These are phyloP conservation scores for Penicillium sp. DNA, from an alignment of 2,329 filamentous ascomycete species.

Conservation along the genomic window DNA sequence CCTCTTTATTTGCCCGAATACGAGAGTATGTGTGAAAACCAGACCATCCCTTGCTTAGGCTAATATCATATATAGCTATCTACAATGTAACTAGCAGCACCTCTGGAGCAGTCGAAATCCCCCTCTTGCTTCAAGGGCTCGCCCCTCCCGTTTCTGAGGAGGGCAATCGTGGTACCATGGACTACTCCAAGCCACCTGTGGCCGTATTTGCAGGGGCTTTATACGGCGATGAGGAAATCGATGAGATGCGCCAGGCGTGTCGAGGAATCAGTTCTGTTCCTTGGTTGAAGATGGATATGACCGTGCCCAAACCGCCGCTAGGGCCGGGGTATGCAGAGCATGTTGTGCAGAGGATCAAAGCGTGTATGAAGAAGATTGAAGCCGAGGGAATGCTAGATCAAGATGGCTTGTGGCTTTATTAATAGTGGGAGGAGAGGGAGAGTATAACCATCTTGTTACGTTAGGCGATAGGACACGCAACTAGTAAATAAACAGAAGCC, in stretches of 20 bases:
- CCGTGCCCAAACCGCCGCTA: neutral
- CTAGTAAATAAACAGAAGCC: no score
- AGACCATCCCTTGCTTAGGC: neutral
- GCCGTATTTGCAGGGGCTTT: neutral
- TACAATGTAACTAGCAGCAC: neutral
- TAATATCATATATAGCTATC: neutral
- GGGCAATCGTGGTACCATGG: neutral
- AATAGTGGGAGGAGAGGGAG: no score
- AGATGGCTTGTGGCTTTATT: neutral
- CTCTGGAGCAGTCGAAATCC: neutral
- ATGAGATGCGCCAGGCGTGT: neutral
- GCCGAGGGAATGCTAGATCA: neutral
- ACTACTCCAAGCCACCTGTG: neutral
- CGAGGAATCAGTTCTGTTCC: neutral
- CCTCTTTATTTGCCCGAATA: neutral
- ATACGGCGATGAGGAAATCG: neutral
- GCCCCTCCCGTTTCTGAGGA: neutral
- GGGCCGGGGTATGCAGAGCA: neutral
- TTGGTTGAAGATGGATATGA: neutral
- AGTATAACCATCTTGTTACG: no score
- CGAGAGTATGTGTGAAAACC: neutral
- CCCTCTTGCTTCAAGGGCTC: neutral
- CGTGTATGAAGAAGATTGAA: neutral
- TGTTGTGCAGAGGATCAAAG: neutral
- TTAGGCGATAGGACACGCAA: no score